These are phyloP conservation scores for Tephrocybe rancida DNA, from an alignment of 768 basidiomycete genomes.

Conservation along the genomic window DNA sequence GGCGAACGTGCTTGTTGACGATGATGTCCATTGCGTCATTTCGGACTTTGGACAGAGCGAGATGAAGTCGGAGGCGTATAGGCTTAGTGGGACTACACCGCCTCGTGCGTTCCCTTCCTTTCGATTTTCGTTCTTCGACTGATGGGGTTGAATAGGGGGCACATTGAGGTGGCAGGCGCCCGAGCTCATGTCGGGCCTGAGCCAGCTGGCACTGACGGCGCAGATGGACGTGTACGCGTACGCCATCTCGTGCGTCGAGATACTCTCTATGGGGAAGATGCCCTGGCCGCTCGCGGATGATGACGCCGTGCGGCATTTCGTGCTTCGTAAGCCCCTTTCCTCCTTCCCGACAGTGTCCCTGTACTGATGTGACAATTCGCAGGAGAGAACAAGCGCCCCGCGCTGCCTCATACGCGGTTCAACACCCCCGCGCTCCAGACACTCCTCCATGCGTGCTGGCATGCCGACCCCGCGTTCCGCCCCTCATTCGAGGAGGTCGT, in stretches of 20 bases:
- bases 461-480: constrained; percentile 48
- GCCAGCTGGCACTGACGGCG: constrained; percentile 40
- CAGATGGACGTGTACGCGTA: constrained; percentile 73
- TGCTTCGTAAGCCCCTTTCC: constrained; percentile 42
- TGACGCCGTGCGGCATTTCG: constrained; percentile 49
- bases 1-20: constrained; percentile 76
- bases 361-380: constrained; percentile 7
- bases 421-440: constrained; percentile 36
- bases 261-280: constrained; percentile 61
- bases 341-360: constrained; percentile 2
- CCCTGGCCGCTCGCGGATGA: constrained; percentile 60
- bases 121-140: too few relatives aligned
- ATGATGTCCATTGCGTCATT: constrained; percentile 66
- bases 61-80: constrained; percentile 72
- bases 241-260: constrained; percentile 65
- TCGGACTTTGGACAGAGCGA: constrained; percentile 86
- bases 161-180: constrained; percentile 75
- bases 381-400: constrained; percentile 57
- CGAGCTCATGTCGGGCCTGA: constrained; percentile 56
- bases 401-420: constrained; percentile 41
- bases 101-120: constrained; percentile 40
- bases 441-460: constrained; percentile 61
- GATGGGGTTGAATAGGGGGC: too few relatives aligned
- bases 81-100: constrained; percentile 52
- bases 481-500: constrained; percentile 56